A percentile compares a stretch with the other conserved stretches of the same genome.
Conservation (phyloP, 176 grass and related monocot genomes). For the Paspalum notatum region DNA sequence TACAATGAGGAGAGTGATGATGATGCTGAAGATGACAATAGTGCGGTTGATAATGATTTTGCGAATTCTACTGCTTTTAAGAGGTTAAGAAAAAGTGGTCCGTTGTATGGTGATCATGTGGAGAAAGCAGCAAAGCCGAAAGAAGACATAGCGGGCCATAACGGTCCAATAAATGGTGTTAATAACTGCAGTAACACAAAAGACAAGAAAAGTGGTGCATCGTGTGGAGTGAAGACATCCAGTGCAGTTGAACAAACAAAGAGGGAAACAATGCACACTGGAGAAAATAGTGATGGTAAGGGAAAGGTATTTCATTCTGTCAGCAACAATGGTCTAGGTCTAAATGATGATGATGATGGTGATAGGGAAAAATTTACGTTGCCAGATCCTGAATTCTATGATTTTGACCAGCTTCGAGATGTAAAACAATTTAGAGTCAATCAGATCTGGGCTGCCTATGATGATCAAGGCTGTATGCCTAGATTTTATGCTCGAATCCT, state of each 20-base stretch:
- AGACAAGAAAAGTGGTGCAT: slow-evolving; percentile 6
- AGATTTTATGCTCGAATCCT: slow-evolving; percentile 80
- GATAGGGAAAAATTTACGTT: slow-evolving; percentile 10
- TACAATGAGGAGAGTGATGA: slow-evolving; percentile 68
- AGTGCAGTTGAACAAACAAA: slow-evolving; percentile 39
- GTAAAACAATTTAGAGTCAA: slow-evolving; percentile 53
- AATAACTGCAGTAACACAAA: slow-evolving; percentile 35
- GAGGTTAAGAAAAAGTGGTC: slow-evolving; percentile 44
- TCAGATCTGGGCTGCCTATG: slow-evolving; percentile 80
- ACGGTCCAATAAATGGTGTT: slow-evolving; percentile 20
- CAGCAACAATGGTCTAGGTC: slow-evolving; percentile 25
- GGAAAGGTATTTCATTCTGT: slow-evolving; percentile 37
- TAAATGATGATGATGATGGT: slow-evolving; percentile 34
- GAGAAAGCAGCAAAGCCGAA: slow-evolving; percentile 31
- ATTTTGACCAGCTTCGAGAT: slow-evolving; percentile 64
- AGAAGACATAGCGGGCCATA: slow-evolving; percentile 14
- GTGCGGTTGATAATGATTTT: slow-evolving; percentile 38
- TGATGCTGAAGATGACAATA: slow-evolving; percentile 40
- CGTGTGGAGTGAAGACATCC: slow-evolving; percentile 26
- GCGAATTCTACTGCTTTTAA: slow-evolving; percentile 37
- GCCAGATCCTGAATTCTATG: slow-evolving; percentile 66
- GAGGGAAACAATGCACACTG: slow-evolving; percentile 25
- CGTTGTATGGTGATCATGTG: slow-evolving; percentile 30
- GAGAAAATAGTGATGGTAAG: slow-evolving; percentile 31
- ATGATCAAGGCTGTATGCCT: slow-evolving; percentile 66